phyloP scores from a whole-genome alignment of 202 grass and related monocot genomes.

The Brachypodium distachyon region DNA sequence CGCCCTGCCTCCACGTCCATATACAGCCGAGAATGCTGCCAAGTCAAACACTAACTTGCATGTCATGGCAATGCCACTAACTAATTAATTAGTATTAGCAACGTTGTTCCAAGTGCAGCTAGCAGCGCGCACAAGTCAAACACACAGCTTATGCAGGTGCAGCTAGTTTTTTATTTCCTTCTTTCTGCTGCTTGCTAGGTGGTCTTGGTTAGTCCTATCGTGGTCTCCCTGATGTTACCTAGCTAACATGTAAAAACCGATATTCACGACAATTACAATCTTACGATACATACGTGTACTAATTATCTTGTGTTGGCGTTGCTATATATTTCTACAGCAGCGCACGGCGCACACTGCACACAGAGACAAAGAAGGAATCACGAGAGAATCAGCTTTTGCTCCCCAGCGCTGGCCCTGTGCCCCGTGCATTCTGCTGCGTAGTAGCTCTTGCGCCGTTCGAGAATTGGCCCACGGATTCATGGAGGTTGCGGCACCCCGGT shows the following conservation, averaged over 20 bases:
- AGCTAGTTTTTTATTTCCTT: background rate
- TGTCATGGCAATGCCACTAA: background rate
- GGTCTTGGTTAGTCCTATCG: background rate
- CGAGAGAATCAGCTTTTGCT: background rate
- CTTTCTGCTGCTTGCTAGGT: background rate
- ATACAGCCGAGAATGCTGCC: background rate
- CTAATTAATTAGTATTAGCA: background rate
- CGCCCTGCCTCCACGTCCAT: constrained; percentile 1
- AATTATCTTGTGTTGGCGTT: background rate
- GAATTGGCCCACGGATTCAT: background rate
- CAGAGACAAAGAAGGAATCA: constrained; percentile 4
- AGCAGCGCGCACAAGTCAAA: background rate
- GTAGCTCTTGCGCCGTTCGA: background rate
- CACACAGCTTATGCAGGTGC: background rate
- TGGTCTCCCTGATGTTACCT: background rate
- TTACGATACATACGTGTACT: background rate
- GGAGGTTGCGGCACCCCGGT: background rate
- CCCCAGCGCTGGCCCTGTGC: background rate
- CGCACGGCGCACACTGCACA: background rate
- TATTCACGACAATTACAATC: background rate
- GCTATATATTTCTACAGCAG: background rate
- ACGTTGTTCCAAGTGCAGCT: background rate
- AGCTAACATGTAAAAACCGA: background rate
- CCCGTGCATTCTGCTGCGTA: background rate
- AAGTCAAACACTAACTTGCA: background rate